A percentile compares a stretch with the other conserved stretches of the same genome.
phyloP scores from a whole-genome alignment of 2,329 filamentous ascomycete species.

The Fusarium anguioides region DNA sequence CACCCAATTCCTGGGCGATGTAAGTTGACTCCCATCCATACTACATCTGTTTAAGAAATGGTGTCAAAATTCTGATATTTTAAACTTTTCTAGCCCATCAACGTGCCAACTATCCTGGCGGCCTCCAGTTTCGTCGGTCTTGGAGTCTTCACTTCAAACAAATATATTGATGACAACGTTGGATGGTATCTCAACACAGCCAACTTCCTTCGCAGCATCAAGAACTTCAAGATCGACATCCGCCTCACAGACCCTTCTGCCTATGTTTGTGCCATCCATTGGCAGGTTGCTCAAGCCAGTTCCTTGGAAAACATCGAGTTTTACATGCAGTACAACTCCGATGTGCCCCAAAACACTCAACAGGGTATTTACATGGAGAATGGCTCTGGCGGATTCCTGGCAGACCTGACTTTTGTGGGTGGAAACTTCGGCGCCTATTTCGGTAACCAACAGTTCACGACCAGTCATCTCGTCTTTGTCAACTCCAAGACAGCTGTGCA shows the following conservation, averaged over 20 bases:
- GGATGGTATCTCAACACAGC: slow-evolving; percentile 56
- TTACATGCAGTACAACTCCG: slow-evolving; percentile 50
- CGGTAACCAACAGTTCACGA: slow-evolving; percentile 76
- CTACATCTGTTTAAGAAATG: slow-evolving; percentile 36
- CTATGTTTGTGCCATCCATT: slow-evolving; percentile 63
- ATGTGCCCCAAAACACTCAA: slow-evolving; percentile 40
- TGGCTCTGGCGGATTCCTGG: slow-evolving; percentile 54
- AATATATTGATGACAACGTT: slow-evolving; percentile 50
- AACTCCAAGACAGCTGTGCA: slow-evolving; percentile 74
- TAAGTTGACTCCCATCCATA: slow-evolving; percentile 6
- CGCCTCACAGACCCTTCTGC: slow-evolving; percentile 45
- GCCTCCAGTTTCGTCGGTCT: slow-evolving; percentile 61
- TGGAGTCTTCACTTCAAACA: slow-evolving; percentile 52
- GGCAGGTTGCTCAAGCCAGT: slow-evolving; percentile 70
- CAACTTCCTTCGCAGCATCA: slow-evolving; percentile 72
- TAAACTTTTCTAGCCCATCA: not conserved
- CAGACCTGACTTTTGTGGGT: slow-evolving; percentile 72
- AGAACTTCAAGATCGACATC: slow-evolving; percentile 72
- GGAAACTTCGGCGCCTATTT: slow-evolving; percentile 62
- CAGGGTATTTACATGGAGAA: slow-evolving; percentile 46
- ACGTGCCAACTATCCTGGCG: slow-evolving; percentile 2
- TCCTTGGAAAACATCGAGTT: slow-evolving; percentile 63
- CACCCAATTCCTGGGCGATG: slow-evolving; percentile 64
- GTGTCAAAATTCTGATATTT: not conserved
- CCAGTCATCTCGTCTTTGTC: slow-evolving; percentile 64